Evolutionary conservation across 257 asterid species (phyloP), one percentile per base, ranked within the genome.

Genomic region (Solanum bulbocastanum): DNA sequence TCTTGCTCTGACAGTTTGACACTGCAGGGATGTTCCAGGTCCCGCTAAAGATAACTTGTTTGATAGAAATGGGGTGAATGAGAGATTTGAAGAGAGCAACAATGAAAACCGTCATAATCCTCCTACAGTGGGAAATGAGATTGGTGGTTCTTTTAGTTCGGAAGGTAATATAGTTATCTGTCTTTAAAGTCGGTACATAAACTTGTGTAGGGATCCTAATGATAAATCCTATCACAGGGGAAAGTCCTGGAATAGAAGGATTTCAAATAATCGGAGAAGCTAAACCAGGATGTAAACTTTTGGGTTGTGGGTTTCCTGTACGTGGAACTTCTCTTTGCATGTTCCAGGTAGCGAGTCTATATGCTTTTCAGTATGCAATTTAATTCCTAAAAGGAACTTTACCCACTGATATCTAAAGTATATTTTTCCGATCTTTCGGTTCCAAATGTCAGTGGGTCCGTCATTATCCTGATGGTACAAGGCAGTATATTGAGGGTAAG

Each of bases 271-370:
- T 91, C 72, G 99, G 99, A 72, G 98, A 96, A 74, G 99, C 99
- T 85, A 96, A 92, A 91, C 98, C 97, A n/a, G 99, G 99, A 91
- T 92, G 90, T 89, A 94, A 90, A 87, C 96, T 97, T 86, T 90
- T 92, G 85, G 99, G 99, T 87, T 95, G 98, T 93, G 99, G 99
- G 86, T 96, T 75, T 93, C 98, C 98, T 79, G 98, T 93, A 66
- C 96, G 96, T 69, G 99, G 99, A 91, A 97, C 99, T 85, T 94
- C 98, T 83, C 98, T 97, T 87, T 97, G 99, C 92, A 97, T 97
- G 99, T 97, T 97, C 92, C 99, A 95, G 98, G 99, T 97, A 93
- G 83, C 32, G 33, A 46, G 27, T 81, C 10, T 44, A 81, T 15
- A 46, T 86, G 58, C 71, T 10, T n/a, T 74, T 56, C 60, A 13